A percentile compares a stretch with the other conserved stretches of the same genome.
These are phyloP conservation scores for Avena eriantha DNA, from an alignment of 176 grass and related monocot genomes.

Conservation along the genomic window DNA sequence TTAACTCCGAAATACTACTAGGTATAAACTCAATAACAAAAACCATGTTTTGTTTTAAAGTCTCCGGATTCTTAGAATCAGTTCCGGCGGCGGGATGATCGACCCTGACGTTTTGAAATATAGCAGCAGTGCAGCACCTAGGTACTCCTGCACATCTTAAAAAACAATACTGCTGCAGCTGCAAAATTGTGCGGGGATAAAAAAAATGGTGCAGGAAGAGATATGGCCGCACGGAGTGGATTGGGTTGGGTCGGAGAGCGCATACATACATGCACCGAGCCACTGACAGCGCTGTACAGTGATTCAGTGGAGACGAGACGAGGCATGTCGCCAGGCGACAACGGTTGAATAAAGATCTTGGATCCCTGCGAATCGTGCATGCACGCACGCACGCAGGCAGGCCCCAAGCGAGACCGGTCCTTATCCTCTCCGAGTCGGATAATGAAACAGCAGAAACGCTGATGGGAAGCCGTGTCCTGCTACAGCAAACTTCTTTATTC, in stretches of 20 bases:
- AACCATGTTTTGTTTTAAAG: no score
- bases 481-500: neutral
- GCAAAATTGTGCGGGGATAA: neutral
- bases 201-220: neutral
- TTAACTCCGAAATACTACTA: neutral
- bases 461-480: neutral
- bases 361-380: slow-evolving; percentile 8
- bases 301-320: neutral
- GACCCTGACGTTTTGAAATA: neutral
- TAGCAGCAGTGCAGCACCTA: neutral
- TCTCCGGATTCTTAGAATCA: no score
- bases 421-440: slow-evolving; percentile 29
- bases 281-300: slow-evolving; percentile 29
- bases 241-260: neutral
- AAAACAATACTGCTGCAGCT: neutral
- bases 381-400: neutral
- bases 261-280: neutral
- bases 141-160: neutral
- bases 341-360: slow-evolving; percentile 4
- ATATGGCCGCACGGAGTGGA: neutral
- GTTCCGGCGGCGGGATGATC: no score
- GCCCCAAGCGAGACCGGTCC: neutral
- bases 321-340: slow-evolving; percentile 12
- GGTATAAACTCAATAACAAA: neutral
- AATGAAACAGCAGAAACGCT: neutral